These are phyloP conservation scores for Phlebiopsis flavidoalba DNA, from an alignment of 768 basidiomycete genomes.

Conservation along the genomic window DNA sequence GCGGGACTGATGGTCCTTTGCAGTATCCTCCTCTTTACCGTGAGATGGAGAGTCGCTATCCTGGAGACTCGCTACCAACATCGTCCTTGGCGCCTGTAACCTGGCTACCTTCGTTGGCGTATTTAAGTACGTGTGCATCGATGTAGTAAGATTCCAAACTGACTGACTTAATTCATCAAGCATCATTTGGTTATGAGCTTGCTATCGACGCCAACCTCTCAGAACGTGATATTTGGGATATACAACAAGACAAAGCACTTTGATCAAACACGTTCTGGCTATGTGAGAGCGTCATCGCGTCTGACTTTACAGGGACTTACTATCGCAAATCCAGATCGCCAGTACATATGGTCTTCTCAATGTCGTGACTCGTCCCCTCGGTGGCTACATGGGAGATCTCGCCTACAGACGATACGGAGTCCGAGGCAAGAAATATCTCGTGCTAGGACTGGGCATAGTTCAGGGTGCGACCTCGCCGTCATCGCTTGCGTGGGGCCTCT, in stretches of 20 bases:
- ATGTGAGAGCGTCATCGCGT: constrained; percentile 19
- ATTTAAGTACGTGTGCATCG: constrained; percentile 18
- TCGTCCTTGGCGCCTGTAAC: constrained; percentile 41
- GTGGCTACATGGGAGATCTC: constrained; percentile 42
- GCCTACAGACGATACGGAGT: constrained; percentile 39
- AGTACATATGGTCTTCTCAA: constrained; percentile 43
- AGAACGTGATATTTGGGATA: constrained; percentile 36
- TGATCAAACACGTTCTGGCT: constrained; percentile 48
- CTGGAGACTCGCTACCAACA: constrained; percentile 21
- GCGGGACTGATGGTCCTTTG: background rate
- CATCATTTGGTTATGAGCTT: constrained; percentile 54
- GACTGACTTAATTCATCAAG: too few species aligned
- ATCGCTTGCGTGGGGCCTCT: constrained; percentile 42
- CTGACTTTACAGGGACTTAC: background rate
- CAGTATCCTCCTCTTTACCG: constrained; percentile 32
- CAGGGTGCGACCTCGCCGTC: constrained; percentile 38
- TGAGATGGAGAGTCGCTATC: constrained; percentile 36
- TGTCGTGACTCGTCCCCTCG: constrained; percentile 42
- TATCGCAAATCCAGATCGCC: constrained; percentile 18
- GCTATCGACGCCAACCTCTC: constrained; percentile 50
- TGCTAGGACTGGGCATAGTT: constrained; percentile 35
- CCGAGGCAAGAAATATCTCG: constrained; percentile 44
- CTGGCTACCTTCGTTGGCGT: constrained; percentile 51
- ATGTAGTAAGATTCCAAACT: background rate
- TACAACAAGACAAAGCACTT: constrained; percentile 29